Evolutionary conservation across 768 basidiomycete species (phyloP), one percentile per base, ranked within the genome.

Genomic region (Lentinula sp.): DNA sequence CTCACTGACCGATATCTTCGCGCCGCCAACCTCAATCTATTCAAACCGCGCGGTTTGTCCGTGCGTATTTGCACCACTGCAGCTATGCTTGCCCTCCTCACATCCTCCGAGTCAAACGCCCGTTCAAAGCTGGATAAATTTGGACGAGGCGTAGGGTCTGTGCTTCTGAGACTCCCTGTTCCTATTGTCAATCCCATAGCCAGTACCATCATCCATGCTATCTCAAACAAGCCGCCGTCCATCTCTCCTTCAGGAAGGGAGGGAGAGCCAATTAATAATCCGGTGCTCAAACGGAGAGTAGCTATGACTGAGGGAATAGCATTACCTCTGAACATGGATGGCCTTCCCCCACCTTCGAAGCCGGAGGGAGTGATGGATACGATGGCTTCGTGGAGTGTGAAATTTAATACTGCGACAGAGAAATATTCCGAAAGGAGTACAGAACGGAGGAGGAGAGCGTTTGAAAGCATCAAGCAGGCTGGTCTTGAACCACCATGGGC

Each of bases 1-100:
- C 58, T 69, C 15, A 68, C 69, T 4, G 69, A 70, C 43, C 64
- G 66, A 35, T 70, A 65, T 52, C 62, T 70, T 23, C 63, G 63
- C 37, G 60, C 62, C 18, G 69, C 69, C 23, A 70, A 70, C 40
- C 50, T 63, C 11, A 64, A 61, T 5, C 61, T 63, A 35, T 70
- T 70, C 57, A 57, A 64, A 13, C 69, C 69, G 10, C 66, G 66
- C 37, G 69, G 69, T 21, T 62, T 70, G 9, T 62, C 60, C 2
- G 69, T 67, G 32, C 68, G 68, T 40, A 51, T 70, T 37, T 69
- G 66, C 56, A 68, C 65, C 16, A 62, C 68, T 3, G 57, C 65
- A 1, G 69, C 67, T 42, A 64, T 70, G 69, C 63, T 67, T 15
- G 61, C 63, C 13, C 62, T 67, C 56, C 32, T 51, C 13, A 42